Evolutionary conservation across 805 yeast genomes (phyloP), one percentile per base, ranked within the genome.

Genomic region (Saccharomycopsis olivae): DNA sequence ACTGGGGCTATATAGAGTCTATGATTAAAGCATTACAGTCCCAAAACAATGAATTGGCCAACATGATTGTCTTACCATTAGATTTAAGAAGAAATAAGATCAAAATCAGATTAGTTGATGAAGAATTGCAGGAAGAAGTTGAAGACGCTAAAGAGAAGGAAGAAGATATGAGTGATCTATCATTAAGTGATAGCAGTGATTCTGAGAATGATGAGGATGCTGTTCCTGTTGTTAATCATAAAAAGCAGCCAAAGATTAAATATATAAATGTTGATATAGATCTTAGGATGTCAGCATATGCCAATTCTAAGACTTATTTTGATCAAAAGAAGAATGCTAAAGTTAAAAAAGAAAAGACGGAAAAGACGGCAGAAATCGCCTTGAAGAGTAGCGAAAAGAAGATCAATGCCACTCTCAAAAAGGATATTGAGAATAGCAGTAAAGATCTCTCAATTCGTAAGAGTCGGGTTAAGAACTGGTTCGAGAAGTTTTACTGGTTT

Each of bases 401-500:
- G 51, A 82, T 89, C 47, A 69, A 70, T 36, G 74, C 71, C 19
- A 95, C 88, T 52, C 60, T 88, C 51, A 73, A 74, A 40, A 73
- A 71, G 49, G 69, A 70, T 36, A 60, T 83, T 43, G 75, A 73
- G 38, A 74, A 73, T 43, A 75, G 78, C 33, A 68, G 68, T 37
- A 67, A 67, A 35, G 66, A 65, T 3, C 57, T 67, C 27, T 44
- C 55, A 9, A 60, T 80, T 41, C 77, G 72, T 46, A 75, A 71
- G 29, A 62, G 82, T 24, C 69, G 96, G 35, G 66, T 72, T 3
- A 86, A 85, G 35, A 78, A 66, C 54, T 88, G 96, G 84, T 92
- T 92, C 62, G 98, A 92, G 55, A 92, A 89, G 58, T 89, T 79
- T 57, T 75, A 69, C 53, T 92, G 98, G 98, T 92, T 92, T 53